Conservation (phyloP, 179 eudicot species). For the Spergularia azorica region DNA sequence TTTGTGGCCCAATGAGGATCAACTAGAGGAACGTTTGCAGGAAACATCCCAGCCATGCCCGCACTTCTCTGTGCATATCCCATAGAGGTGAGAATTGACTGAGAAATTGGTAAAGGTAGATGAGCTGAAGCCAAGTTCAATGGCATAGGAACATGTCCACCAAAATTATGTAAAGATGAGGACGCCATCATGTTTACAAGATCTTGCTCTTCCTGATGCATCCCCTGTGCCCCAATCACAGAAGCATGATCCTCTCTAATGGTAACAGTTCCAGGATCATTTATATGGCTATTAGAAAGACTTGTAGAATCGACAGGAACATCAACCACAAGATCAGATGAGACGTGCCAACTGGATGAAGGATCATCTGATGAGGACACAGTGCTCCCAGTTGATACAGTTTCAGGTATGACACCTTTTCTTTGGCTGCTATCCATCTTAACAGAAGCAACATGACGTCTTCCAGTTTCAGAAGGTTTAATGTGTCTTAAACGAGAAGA, state of each 20-base stretch:
- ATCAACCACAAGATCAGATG: constrained; percentile 41
- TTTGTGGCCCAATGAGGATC: constrained; percentile 60
- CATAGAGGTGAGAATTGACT: constrained; percentile 63
- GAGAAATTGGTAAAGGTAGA: constrained; percentile 60
- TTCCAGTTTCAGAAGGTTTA: constrained; percentile 47
- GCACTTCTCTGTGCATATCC: constrained; percentile 54
- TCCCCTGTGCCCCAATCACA: constrained; percentile 44
- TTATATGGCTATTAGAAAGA: constrained; percentile 36
- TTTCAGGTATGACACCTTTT: constrained; percentile 46
- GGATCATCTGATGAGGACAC: constrained; percentile 45
- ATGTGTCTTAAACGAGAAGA: constrained; percentile 44
- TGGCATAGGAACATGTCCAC: constrained; percentile 63
- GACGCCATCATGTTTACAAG: constrained; percentile 77
- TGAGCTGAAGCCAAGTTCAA: constrained; percentile 55
- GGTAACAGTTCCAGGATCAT: constrained; percentile 36
- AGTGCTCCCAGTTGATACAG: constrained; percentile 33
- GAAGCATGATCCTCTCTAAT: constrained; percentile 45
- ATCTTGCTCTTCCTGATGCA: constrained; percentile 86
- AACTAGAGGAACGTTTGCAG: constrained; percentile 52
- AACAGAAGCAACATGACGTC: constrained; percentile 37
- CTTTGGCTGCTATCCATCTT: constrained; percentile 45
- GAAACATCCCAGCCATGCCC: constrained; percentile 51
- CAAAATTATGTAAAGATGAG: constrained; percentile 47
- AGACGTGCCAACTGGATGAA: constrained; percentile 31
- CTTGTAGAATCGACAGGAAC: constrained; percentile 37